Conservation (phyloP, 208 protist genomes). For the Leishmania lainsoni region DNA sequence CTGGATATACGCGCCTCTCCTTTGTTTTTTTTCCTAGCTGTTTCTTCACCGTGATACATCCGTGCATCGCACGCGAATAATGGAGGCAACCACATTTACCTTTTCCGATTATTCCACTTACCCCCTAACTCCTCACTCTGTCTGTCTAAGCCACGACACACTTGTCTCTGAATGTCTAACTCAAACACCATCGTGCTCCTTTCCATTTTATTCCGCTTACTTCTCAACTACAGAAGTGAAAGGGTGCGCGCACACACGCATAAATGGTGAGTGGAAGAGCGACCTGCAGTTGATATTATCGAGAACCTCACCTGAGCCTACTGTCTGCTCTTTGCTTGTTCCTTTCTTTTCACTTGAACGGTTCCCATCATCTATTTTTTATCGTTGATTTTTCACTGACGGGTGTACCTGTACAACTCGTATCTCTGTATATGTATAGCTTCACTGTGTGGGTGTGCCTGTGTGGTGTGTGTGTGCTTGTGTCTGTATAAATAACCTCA, state of each 20-base stretch:
- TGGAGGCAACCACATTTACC: too few relatives aligned
- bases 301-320: background rate
- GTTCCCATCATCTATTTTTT: slow-evolving; percentile 2
- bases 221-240: background rate
- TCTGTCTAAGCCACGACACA: background rate
- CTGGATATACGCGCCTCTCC: background rate
- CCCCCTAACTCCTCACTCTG: background rate
- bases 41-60: background rate
- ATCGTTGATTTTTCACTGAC: background rate
- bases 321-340: background rate
- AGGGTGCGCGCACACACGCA: background rate
- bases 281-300: background rate
- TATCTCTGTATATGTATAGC: background rate
- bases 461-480: background rate
- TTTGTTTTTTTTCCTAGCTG: slow-evolving; percentile 4
- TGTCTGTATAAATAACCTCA: background rate
- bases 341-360: background rate
- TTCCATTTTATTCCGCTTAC: background rate
- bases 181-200: background rate
- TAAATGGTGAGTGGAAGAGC: background rate
- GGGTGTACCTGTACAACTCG: background rate
- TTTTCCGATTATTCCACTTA: background rate
- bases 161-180: background rate
- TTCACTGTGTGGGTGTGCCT: background rate
- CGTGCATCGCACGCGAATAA: background rate